Base-by-base conservation (phyloP, 1,284 basidiomycete genomes). In the Microbotryum violaceum region DNA sequence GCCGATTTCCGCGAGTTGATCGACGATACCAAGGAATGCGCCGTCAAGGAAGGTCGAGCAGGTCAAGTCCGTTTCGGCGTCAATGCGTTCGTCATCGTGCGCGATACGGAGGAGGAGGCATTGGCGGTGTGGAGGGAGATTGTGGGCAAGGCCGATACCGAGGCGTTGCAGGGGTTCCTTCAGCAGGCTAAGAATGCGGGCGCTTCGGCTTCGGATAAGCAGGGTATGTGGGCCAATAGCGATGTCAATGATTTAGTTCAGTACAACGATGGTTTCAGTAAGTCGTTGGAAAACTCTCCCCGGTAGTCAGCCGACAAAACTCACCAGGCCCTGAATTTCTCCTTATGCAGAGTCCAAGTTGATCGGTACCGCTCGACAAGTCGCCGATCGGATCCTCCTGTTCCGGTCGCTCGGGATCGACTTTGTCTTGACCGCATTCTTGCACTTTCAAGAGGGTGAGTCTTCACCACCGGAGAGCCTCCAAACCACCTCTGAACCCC, bases 151-250 rank as follows among this genome's bases (percentile, higher is more conserved):
- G 56, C 60, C 9, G 60, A 64, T 46, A 42, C 42, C n/a, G 46
- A 46, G 23, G 60, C 60, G 8, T 50, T 64, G 18, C 51, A 25
- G 20, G 25, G 45, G 20, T 55, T 64, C 47, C 42, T 49, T 10
- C 56, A 64, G 46, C 60, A 61, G 20, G 60, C 61, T 46, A 58
- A 61, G 49, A 29, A 61, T 10, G 63, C 63, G 6, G 63, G 63
- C 23, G 27, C 53, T 27, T 54, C 55, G 33, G 37, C 59, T 3
- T 44, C 31, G 7, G 59, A 54, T 31, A 60, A 60, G 12, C 53
- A 64, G 50, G 63, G 63, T n/a, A 64, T 64, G 63, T 64, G 63
- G 63, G 49, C 60, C 20, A 64, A 54, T 14, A 49, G 49, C 14
- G 60, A 54, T 20, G 33, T 54, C 12, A 53, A 61, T 33, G 49